Conservation (phyloP, 345 rosid genomes). For the Diplotaxis tenuifolia region DNA sequence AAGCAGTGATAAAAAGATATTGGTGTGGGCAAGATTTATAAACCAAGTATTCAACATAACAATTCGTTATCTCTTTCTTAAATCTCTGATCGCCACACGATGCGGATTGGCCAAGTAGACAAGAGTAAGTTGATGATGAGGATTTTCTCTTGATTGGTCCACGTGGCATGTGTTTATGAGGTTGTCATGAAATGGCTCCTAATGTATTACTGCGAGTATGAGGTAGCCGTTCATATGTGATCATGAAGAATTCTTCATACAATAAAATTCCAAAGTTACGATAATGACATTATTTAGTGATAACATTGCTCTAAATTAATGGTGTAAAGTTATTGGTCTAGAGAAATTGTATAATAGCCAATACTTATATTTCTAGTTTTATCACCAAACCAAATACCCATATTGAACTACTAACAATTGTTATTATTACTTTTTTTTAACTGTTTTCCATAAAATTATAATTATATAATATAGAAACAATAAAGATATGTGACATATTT, state of each 20-base stretch:
- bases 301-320: slow-evolving; percentile 4
- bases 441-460: too few species aligned
- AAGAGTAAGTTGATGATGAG: slow-evolving; percentile 27
- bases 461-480: too few species aligned
- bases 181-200: slow-evolving; percentile 17
- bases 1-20: slow-evolving; percentile 13
- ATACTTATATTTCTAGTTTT: neutral
- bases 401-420: too few species aligned
- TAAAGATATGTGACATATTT: too few species aligned
- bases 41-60: slow-evolving; percentile 29
- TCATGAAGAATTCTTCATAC: slow-evolving; percentile 29
- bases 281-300: slow-evolving; percentile 13
- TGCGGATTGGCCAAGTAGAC: slow-evolving; percentile 32
- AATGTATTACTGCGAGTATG: slow-evolving; percentile 28
- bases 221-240: slow-evolving; percentile 35
- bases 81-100: slow-evolving; percentile 37
- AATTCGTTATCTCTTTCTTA: slow-evolving; percentile 39
- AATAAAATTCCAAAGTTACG: slow-evolving; percentile 18
- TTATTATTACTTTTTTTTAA: neutral
- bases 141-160: slow-evolving; percentile 26
- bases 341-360: neutral
- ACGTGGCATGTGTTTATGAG: slow-evolving; percentile 30
- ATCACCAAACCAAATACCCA: neutral
- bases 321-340: slow-evolving; percentile 14
- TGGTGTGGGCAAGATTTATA: slow-evolving; percentile 33